Evolutionary conservation across 176 grass and related monocot species (phyloP).

Genomic region (Zea luxurians): DNA sequence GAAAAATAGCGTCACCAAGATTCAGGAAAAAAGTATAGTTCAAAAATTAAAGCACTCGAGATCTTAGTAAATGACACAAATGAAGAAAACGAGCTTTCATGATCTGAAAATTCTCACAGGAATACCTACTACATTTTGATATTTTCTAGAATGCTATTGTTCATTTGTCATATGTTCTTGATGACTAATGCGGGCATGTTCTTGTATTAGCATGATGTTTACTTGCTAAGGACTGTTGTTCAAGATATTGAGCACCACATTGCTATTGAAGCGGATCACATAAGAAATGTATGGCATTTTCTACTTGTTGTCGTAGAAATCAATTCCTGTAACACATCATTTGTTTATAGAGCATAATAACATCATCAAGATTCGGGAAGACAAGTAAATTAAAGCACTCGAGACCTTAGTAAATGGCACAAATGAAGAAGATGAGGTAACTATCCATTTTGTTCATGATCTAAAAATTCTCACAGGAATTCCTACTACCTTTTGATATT

Average conservation of each 20-base stretch:
- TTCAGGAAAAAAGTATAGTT: conserved; percentile 78
- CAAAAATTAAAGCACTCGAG: conserved; percentile 88
- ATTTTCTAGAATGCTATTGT: conserved; percentile 6
- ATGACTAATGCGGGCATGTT: conserved; percentile 37
- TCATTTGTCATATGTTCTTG: conserved; percentile 33
- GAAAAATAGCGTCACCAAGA: conserved; percentile 88
- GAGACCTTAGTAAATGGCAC: conserved; percentile 91
- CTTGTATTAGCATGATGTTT: conserved; percentile 66
- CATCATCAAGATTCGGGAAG: conserved; percentile 70
- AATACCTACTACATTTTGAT: conserved; percentile 21
- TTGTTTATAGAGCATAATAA: conserved; percentile 80
- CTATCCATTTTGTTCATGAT: neutral
- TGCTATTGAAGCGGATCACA: conserved; percentile 89
- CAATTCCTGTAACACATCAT: conserved; percentile 27
- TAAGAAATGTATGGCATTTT: conserved; percentile 70
- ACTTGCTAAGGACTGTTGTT: conserved; percentile 80
- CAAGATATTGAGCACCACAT: conserved; percentile 94
- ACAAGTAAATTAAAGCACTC: conserved; percentile 90
- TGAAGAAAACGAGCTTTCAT: conserved; percentile 89
- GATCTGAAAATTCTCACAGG: conserved; percentile 14
- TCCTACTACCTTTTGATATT: conserved; percentile 29
- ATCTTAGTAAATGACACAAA: conserved; percentile 90
- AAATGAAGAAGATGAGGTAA: conserved; percentile 97
- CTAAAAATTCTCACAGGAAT: conserved; percentile 23
- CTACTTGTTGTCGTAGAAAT: conserved; percentile 6